phyloP scores from a whole-genome alignment of 345 rosid species.

The Kandelia obovata region DNA sequence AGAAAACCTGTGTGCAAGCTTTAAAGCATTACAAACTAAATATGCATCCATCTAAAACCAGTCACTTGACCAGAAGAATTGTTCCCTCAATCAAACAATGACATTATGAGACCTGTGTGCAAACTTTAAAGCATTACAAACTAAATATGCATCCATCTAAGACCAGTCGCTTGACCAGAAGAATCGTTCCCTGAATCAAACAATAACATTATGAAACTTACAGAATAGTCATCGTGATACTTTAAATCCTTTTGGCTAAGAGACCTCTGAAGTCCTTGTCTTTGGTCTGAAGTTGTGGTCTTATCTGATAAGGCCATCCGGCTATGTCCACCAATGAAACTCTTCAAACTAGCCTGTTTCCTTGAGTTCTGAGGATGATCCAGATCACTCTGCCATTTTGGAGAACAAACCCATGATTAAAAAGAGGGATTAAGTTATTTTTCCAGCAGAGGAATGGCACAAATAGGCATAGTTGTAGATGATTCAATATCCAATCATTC shows the following conservation, averaged over 20 bases:
- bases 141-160: background rate
- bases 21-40: background rate
- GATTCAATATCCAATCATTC: too few species aligned
- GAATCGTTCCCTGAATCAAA: too few species aligned
- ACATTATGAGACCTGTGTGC: background rate
- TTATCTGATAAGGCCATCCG: slow-evolving; percentile 35
- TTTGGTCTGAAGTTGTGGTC: slow-evolving; percentile 39
- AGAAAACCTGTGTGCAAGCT: background rate
- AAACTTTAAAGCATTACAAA: too few species aligned
- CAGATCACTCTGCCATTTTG: slow-evolving; percentile 60
- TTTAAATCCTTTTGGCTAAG: slow-evolving; percentile 66
- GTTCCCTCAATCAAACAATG: too few species aligned
- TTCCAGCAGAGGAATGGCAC: too few species aligned
- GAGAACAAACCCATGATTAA: slow-evolving; percentile 7
- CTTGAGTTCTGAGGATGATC: slow-evolving; percentile 47
- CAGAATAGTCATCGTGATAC: slow-evolving; percentile 77
- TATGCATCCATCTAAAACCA: background rate
- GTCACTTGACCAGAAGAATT: background rate
- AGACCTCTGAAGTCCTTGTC: slow-evolving; percentile 58
- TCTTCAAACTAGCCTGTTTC: slow-evolving; percentile 34
- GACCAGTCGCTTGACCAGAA: background rate
- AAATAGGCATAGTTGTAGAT: too few species aligned
- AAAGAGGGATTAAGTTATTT: background rate
- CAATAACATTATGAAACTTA: slow-evolving; percentile 32
- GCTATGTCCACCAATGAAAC: slow-evolving; percentile 32